A percentile compares a stretch with the other conserved stretches of the same genome.
Evolutionary conservation across 352 stramenopile species (phyloP).

Genomic region (Lagenidium giganteum): DNA sequence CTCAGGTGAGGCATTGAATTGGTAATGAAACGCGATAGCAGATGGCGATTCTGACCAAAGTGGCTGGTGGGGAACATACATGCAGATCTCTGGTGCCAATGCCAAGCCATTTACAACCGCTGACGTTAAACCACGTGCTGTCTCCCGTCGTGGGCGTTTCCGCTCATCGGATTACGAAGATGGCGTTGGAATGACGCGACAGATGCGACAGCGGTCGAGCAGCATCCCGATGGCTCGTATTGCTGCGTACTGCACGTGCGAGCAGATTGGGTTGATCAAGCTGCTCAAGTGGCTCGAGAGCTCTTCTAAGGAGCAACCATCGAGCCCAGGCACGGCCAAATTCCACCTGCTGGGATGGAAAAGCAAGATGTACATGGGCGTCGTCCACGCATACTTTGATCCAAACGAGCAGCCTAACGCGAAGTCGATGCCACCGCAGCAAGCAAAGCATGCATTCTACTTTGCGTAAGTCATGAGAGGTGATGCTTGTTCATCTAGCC

Average conservation of each 20-base stretch:
- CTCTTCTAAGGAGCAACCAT: slow-evolving; percentile 5
- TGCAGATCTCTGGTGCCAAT: too few relatives aligned
- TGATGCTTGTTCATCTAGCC: background rate
- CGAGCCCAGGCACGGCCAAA: slow-evolving; percentile 1
- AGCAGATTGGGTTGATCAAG: slow-evolving; percentile 68
- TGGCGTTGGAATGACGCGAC: slow-evolving; percentile 22
- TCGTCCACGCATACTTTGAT: slow-evolving; percentile 43
- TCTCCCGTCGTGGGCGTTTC: slow-evolving; percentile 9
- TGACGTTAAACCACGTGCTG: too few relatives aligned
- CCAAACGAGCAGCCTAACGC: background rate
- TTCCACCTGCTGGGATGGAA: slow-evolving; percentile 29
- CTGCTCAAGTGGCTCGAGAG: slow-evolving; percentile 64
- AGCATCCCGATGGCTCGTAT: slow-evolving; percentile 40
- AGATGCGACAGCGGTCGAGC: slow-evolving; percentile 27
- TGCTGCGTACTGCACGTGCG: slow-evolving; percentile 64
- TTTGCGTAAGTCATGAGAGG: slow-evolving; percentile 36
- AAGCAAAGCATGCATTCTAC: slow-evolving; percentile 64
- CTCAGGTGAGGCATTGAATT: too few relatives aligned
- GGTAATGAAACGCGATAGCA: too few relatives aligned
- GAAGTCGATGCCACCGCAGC: slow-evolving; percentile 11
- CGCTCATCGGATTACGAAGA: slow-evolving; percentile 24
- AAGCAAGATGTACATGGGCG: slow-evolving; percentile 68
- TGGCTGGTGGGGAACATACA: too few relatives aligned
- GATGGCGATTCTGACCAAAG: too few relatives aligned
- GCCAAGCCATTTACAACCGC: too few relatives aligned